phyloP scores from a whole-genome alignment of 768 basidiomycete species.

The Phallus indusiatus region DNA sequence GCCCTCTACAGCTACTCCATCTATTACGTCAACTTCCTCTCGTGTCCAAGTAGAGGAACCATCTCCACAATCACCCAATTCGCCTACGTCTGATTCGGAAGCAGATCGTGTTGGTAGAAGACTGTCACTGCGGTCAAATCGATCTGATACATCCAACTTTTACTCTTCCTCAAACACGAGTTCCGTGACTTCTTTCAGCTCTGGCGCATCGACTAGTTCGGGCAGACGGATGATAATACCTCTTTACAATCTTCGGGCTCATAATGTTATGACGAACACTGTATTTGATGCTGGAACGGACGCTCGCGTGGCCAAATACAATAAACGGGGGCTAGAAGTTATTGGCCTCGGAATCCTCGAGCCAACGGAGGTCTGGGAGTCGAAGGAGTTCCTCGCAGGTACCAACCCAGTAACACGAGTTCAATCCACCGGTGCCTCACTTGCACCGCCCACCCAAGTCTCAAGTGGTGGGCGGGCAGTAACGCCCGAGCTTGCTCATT shows the following conservation, averaged over 20 bases:
- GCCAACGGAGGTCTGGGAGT: constrained; percentile 64
- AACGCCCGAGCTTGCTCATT: constrained; percentile 12
- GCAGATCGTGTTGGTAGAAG: constrained; percentile 14
- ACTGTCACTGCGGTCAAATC: constrained; percentile 27
- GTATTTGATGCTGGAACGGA: constrained; percentile 86
- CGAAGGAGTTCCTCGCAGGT: constrained; percentile 16
- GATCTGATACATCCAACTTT: constrained; percentile 45
- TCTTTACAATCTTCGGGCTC: constrained; percentile 79
- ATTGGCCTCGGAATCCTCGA: constrained; percentile 72
- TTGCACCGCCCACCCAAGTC: background rate
- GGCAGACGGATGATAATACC: constrained; percentile 73
- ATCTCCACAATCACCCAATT: constrained; percentile 15
- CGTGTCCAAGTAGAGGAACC: constrained; percentile 15
- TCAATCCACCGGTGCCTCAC: background rate
- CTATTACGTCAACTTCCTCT: constrained; percentile 37
- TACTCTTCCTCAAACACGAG: constrained; percentile 33
- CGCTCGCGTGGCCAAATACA: constrained; percentile 73
- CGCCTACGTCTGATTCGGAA: constrained; percentile 25
- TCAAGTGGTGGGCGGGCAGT: background rate
- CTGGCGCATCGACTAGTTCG: constrained; percentile 32
- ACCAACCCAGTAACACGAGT: constrained; percentile 10
- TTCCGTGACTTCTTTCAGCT: constrained; percentile 18
- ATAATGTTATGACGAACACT: constrained; percentile 79
- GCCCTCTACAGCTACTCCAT: constrained; percentile 19
- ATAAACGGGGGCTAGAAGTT: constrained; percentile 60